phyloP scores from a whole-genome alignment of 1,284 basidiomycete species.

The Rhodofomes roseus region DNA sequence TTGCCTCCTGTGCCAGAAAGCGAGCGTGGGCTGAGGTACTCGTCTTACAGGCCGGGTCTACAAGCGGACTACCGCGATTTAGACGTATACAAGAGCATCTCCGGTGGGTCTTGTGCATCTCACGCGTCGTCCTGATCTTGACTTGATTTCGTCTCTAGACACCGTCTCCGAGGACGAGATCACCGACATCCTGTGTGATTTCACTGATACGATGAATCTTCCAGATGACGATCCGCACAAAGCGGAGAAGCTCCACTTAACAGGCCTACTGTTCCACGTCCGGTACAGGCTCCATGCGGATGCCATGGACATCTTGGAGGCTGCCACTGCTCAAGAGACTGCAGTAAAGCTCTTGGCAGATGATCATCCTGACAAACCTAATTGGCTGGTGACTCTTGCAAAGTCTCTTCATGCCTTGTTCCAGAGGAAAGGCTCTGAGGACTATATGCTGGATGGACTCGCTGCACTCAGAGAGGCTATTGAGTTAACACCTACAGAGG shows the following conservation, averaged over 20 bases:
- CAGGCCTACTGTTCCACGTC: background rate
- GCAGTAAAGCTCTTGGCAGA: background rate
- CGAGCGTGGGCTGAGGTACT: background rate
- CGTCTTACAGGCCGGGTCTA: background rate
- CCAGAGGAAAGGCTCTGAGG: background rate
- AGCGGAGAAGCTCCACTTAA: background rate
- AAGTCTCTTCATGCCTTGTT: background rate
- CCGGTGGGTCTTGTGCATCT: background rate
- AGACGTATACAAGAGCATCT: background rate
- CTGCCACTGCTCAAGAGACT: background rate
- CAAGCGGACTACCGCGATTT: background rate
- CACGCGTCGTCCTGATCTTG: background rate
- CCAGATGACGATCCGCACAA: background rate
- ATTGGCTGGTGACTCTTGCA: background rate
- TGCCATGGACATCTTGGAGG: background rate
- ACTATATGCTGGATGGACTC: background rate
- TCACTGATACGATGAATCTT: background rate
- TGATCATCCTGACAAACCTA: background rate
- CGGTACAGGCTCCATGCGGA: background rate
- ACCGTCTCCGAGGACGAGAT: background rate
- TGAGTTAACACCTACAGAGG: background rate
- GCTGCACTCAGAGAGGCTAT: background rate
- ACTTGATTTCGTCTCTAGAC: background rate
- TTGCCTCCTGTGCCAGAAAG: background rate
- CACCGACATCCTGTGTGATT: background rate